Evolutionary conservation across 495 filamentous ascomycete genomes (phyloP), one percentile per base, ranked within the genome.

Genomic region (Aspergillus nanangensis): DNA sequence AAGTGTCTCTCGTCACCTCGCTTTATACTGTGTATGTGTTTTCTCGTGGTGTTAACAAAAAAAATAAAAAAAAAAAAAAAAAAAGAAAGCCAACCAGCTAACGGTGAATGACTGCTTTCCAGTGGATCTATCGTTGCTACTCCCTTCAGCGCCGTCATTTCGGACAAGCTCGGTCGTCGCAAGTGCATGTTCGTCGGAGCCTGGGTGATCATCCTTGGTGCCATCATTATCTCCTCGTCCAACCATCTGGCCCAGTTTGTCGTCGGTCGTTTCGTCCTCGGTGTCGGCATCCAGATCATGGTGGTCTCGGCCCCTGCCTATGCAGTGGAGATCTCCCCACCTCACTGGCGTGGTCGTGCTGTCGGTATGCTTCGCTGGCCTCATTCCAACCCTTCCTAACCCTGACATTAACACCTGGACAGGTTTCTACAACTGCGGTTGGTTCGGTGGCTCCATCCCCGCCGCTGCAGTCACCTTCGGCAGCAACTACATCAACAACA

Each of bases 311-410:
- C 83, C 1, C 87, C 86, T 3, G 79, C 82, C 20, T 90, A 90
- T 51, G 81, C 87, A 17, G 80, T 85, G 17, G 87, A 91, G 61
- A 84, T 89, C 55, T 72, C 83, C n/a, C 86, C 87, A 45, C 86
- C 87, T 5, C 79, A 80, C 18, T 87, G 81, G 65, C 80, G 87
- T 52, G 85, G 83, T 14, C 61, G 39, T 51, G 61, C 78, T 77
- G 41, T 66, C 80, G 29, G 80, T 79, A 31, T 41, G 59, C 49
- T 11, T 11, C 21, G n/a, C n/a, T n/a, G n/a, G n/a, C n/a, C n/a
- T n/a, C 20, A 18, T 23, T 29, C 11, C 25, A 29, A 29, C 25
- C 11, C 11, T 5, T 29, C n/a, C n/a, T n/a, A n/a, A n/a, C 25
- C 25, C 25, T 29, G 25, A 29, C 25, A 29, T 29, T 29, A 5